Evolutionary conservation across 768 basidiomycete genomes (phyloP), one percentile per base, ranked within the genome.

Genomic region (Tephrocybe sp.): DNA sequence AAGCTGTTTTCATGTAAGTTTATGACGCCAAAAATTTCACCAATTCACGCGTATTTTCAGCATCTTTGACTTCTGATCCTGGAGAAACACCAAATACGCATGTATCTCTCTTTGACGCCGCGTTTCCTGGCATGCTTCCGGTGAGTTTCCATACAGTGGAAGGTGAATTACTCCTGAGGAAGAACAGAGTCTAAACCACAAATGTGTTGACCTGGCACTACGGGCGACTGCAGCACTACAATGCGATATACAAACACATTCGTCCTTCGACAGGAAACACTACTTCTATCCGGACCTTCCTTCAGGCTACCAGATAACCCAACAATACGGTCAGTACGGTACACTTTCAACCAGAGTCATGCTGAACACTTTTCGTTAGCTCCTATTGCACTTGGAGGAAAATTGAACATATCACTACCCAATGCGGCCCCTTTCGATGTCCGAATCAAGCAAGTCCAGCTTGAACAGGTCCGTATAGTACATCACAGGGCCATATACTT

Each of bases 271-370:
- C 68, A 77, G 97, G 58, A 99, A 99, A 65, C 97, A 98, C 66
- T 99, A 99, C 66, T 98, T 98, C 68, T 98, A 99, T 63, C 80
- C 91, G 4, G 97, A 98, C 67, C 78, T 97, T 30, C 94, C 97
- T 0, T 78, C 88, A 3, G 96, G 96, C 0, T 98, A 94, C 68
- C 97, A 99, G 70, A 96, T 99, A 55, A 99, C 95, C 0, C 95
- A 98, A 65, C 89, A 92, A 56, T 97, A 98, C 68, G 82, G 92
- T 92, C 54, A 57, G 60, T 63, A 49, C 45, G 42, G 9, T 45
- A 17, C 40, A 26, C 15, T 33, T 53, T 51, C 33, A 11, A 7
- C 42, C 15, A 12, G 6, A 30, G 15, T 21, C 38, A 20, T 2
- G 33, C 51, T 36, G 18, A 43, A 14, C 43, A 37, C 33, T 47